phyloP scores from a whole-genome alignment of 257 asterid species.

The Solanum tarapatanum region DNA sequence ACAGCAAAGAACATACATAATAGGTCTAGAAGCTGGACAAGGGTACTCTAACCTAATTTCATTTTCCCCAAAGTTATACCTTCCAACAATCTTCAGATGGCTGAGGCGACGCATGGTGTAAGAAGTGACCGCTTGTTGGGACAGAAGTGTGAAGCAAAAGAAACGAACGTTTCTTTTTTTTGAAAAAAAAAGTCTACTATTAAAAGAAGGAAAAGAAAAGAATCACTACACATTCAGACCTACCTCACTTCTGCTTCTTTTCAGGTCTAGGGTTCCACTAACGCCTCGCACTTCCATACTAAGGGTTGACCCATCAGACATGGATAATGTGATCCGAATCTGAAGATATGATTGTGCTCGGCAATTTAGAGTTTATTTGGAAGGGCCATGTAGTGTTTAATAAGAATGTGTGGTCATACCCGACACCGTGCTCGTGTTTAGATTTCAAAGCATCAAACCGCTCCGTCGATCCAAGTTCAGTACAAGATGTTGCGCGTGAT shows the following conservation, averaged over 20 bases:
- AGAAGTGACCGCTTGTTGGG: not conserved
- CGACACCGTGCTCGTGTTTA: not conserved
- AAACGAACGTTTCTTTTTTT: not conserved
- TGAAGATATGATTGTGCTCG: not conserved
- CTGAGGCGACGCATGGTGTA: not conserved
- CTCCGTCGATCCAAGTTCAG: not conserved
- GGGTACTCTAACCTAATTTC: not conserved
- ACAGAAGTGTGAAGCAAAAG: not conserved
- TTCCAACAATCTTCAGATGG: not conserved
- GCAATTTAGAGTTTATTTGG: not conserved
- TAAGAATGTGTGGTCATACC: not conserved
- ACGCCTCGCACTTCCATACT: not conserved
- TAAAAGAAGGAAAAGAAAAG: not conserved
- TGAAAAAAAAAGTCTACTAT: not conserved
- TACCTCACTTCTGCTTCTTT: not conserved
- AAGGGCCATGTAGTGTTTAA: not conserved
- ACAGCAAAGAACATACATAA: not conserved
- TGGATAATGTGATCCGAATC: not conserved
- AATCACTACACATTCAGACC: not conserved
- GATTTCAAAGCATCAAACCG: not conserved
- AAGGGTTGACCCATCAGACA: not conserved
- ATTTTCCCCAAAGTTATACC: not conserved
- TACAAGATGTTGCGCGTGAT: not conserved
- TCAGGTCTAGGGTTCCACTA: not conserved
- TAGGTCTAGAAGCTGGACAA: not conserved